Base-by-base conservation (phyloP, 2,329 filamentous ascomycete genomes). In the Ambrosiella xylebori region DNA sequence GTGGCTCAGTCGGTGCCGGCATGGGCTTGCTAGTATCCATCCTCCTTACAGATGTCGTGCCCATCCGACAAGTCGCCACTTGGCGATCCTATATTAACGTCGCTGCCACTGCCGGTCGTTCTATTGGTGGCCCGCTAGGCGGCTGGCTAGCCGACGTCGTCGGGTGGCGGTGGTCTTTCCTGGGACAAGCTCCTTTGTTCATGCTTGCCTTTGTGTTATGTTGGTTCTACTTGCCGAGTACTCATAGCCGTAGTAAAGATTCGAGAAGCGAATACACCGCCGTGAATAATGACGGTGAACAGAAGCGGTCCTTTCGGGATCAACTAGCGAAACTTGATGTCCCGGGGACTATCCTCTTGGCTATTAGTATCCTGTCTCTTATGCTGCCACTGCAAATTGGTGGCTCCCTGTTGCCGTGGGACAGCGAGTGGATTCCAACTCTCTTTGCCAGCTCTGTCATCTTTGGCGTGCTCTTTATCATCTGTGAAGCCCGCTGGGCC, bases 101-200 rank as follows among this genome's bases (percentile, higher is more conserved):
- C 0, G 71, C 74, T 9, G 71, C 74, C 9, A 78, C 76, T 0
- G 69, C 71, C 1, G 76, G 76, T 1, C 69, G 77, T 40, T 76
- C 74, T 50, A 63, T 78, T 0, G 77, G 77, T 1, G 76, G 76
- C 0, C 76, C 76, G 1, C 64, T 76, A 7, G 83, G 83, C 2
- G 82, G 82, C 1, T 74, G 77, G 39, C 75, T 86, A 9, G 80
- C 80, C 27, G 81, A 85, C 62, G 71, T 69, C 1, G 72, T 86
- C 19, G 82, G 83, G 8, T 86, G 83, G 83, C 73, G 84, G 19
- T 84, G 78, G 76, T 82, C 79, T 58, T 85, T 85, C 60, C 64
- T 82, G 2, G 69, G 81, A 1, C 82, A 85, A 63, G 76, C 82
- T 0, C 81, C 81, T 0, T 65, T 84, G 0, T 81, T 79, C 0